Base-by-base conservation (phyloP, 2,329 filamentous ascomycete genomes). In the Fonsecaea monophora region DNA sequence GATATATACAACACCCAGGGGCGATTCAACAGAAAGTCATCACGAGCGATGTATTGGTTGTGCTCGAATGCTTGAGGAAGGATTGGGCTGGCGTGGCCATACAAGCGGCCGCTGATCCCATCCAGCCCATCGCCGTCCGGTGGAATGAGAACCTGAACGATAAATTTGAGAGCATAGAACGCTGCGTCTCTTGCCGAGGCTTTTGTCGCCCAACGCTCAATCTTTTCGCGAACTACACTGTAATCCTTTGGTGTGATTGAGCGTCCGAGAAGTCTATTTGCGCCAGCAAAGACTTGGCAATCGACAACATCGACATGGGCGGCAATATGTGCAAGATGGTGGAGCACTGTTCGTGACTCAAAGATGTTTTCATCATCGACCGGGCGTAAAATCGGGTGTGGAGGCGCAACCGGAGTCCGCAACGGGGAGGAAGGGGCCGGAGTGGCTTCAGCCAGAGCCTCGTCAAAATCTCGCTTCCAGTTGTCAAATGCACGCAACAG, bases 271-370 rank as follows among this genome's bases (percentile, higher is more conserved):
- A 97, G 85, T 35, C 94, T 86, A 72, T 90, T 92, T 1, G 94
- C 92, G 8, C 94, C 89, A 4, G 94, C 95, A 77, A 95, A 97
- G 71, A 98, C 96, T 79, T 98, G 94, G 74, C 93, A 94, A 77
- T 98, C 94, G n/a, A 96, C 92, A 62, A 98, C 92, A 75, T 98
- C 94, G 30, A 96, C 93, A 75, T 98, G 93, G 86, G 97, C 97
- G 2, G 93, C 92, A 92, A 99, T 97, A 78, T 98, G 95, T 0
- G 95, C 95, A 12, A 99, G 83, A 74, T 96, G 92, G 75, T 98
- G 94, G 53, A 98, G 83, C 34, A 97, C 94, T 2, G 91, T 96
- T 21, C 92, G 88, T 69, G 90, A 93, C 77, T 97, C 92, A 73
- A 95, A 94, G 35, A 96, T 89, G 72, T 89, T 89, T 68, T 91